Evolutionary conservation across 169 alveolate species (phyloP), one percentile per base, ranked within the genome.

Genomic region (Plasmodium malariae): DNA sequence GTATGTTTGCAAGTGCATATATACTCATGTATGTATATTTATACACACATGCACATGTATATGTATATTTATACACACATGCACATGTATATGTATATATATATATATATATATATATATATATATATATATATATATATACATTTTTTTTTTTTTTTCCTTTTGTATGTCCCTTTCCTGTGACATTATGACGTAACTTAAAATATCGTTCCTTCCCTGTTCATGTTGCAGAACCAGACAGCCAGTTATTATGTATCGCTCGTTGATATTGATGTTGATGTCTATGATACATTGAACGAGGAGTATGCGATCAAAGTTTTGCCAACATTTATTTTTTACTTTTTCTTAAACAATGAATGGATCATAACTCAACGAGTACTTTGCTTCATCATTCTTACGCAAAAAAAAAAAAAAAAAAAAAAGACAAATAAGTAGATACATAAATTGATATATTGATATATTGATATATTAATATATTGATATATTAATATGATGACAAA

Each of bases 261-360:
- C 9, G 57, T 80, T 28, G 69, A 48, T 40, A 71, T 80, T 57
- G 90, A 80, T 59, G 90, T 80, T 24, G 90, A 80, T 59, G 67
- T 37, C 4, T 83, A 80, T 45, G 59, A 65, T 30, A 28, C 43
- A 57, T 55, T 80, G 12, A 49, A 37, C 40, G 57, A 80, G 26
- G 70, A 65, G 43, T 32, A 80, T 62, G 67, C 45, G 55, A 49
- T 80, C 11, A 80, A 49, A 36, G 90, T 48, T 4, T 40, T 80
- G 6, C 90, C 90, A 9, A 80, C 90, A 26, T 59, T 80, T 80
- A 65, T 48, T 19, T 80, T 80, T 67, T 80, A 80, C 62, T 69
- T 80, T 59, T 43, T 48, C 24, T 65, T 80, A 34, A 80, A 80
- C 19, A 51, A 80, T 67, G 59, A 80, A 26, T 80, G 90, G 90